Conservation (phyloP, 1,284 basidiomycete genomes). For the Rhodotorula sp. region DNA sequence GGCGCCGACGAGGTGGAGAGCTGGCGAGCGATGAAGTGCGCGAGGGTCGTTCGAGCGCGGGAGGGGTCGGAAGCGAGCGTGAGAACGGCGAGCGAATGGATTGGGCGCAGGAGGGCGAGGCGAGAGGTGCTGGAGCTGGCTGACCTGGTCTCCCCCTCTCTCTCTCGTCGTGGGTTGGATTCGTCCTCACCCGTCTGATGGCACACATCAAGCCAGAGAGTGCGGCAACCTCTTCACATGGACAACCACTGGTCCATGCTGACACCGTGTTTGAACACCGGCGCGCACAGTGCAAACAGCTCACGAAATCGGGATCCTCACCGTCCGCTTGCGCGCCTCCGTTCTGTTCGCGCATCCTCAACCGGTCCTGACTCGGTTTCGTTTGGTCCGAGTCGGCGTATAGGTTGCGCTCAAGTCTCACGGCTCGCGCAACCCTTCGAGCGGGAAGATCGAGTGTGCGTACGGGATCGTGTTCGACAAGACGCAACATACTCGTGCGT, state of each 20-base stretch:
- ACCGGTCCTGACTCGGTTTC: not conserved
- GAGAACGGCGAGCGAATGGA: not conserved
- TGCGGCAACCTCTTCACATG: not conserved
- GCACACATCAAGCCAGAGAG: not conserved
- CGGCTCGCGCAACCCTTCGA: conserved; percentile 3
- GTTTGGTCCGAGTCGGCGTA: too few species aligned
- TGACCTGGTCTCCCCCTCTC: not conserved
- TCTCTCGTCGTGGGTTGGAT: too few species aligned
- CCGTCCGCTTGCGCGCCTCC: not conserved
- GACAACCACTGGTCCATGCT: too few species aligned
- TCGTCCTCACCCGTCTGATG: not conserved
- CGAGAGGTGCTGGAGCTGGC: not conserved
- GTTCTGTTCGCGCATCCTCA: not conserved
- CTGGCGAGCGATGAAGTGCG: too few species aligned
- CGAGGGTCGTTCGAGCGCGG: not conserved
- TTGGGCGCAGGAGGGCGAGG: too few species aligned
- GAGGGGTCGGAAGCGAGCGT: not conserved
- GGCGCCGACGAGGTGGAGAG: too few species aligned
- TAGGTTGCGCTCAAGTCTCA: conserved; percentile 33
- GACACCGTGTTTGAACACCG: not conserved
- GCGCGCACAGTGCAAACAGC: conserved; percentile 13
- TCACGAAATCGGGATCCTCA: conserved; percentile 24
- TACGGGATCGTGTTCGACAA: conserved; percentile 32
- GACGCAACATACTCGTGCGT: conserved; percentile 29
- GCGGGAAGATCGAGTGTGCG: conserved; percentile 3